Base-by-base conservation (phyloP, 208 protist species). In the Trypanosomatidae sp. region DNA sequence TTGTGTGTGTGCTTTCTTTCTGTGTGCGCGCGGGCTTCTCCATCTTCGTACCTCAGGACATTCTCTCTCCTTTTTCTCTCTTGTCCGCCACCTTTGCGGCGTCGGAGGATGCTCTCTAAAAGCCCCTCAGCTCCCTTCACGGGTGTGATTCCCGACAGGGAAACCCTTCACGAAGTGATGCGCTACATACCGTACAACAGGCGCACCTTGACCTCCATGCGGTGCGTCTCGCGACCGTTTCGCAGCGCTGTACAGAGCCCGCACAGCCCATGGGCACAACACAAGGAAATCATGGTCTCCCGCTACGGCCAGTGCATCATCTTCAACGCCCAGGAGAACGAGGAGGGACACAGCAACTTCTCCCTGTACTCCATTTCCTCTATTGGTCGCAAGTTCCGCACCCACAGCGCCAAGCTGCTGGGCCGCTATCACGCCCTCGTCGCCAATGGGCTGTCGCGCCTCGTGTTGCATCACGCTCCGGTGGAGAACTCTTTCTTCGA, bases 121-220 rank as follows among this genome's bases (percentile, higher is more conserved):
- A 83, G 85, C n/a, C 62, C 79, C 1, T 64, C 66, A 10, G 78
- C 75, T 1, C 84, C 88, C 62, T 83, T 92, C 44, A 86, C 83
- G 53, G 88, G 91, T 7, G 81, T 88, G 25, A 78, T 93, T 47
- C 81, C 91, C n/a, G 84, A 79, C 73, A 73, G 69, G 46, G 81
- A 81, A 2, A 77, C 82, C 30, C 62, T 95, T 19, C 86, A 91
- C 67, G 82, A 93, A 50, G 76, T 93, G 19, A 91, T 95, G 91
- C 75, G 78, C 69, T 95, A 87, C 74, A 87, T 95, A 13, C 91
- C 91, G n/a, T 93, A 89, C 67, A 95, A 95, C 65, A 80, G 91
- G n/a, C 91, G 91, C 64, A 95, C 91, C 5, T 81, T 95, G 50
- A 91, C 85, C 1, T 46, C 88, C 22, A 80, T 95, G 86, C 91